These are phyloP conservation scores for Ustilago shanxiensis DNA, from an alignment of 1,284 basidiomycete genomes.

Conservation along the genomic window DNA sequence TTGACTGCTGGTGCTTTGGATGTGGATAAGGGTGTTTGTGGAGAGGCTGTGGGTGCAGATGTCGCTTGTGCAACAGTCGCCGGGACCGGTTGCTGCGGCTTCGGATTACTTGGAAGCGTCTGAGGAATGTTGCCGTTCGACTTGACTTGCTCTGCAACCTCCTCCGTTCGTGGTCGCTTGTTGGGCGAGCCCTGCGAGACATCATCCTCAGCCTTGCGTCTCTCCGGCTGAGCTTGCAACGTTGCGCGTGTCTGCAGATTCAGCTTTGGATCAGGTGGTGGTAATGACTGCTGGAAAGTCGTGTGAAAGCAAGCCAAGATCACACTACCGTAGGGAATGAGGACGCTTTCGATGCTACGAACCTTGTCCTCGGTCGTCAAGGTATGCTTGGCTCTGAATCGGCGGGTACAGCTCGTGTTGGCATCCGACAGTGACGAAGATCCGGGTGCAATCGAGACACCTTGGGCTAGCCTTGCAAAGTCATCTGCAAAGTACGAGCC, in stretches of 20 bases:
- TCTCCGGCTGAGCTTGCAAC: conserved; percentile 25
- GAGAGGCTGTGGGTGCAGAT: background rate
- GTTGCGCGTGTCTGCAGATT: conserved; percentile 24
- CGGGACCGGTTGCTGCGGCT: background rate
- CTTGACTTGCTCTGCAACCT: background rate
- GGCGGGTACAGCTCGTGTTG: conserved; percentile 91
- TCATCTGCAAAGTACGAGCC: conserved; percentile 83
- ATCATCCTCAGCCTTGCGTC: conserved; percentile 39
- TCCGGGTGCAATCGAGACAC: conserved; percentile 74
- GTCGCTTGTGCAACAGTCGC: background rate
- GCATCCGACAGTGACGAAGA: conserved; percentile 74
- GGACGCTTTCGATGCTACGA: conserved; percentile 84
- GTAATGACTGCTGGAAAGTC: conserved; percentile 58
- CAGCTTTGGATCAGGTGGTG: conserved; percentile 36
- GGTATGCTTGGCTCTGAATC: conserved; percentile 86
- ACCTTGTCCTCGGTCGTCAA: conserved; percentile 75
- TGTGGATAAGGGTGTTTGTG: background rate
- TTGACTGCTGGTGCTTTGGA: conserved; percentile 1
- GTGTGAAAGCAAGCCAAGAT: conserved; percentile 72
- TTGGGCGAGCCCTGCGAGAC: conserved; percentile 20
- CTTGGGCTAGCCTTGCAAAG: conserved; percentile 83
- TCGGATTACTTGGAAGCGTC: background rate
- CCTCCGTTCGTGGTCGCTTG: conserved; percentile 28
- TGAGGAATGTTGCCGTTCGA: background rate
- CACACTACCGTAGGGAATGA: conserved; percentile 88